A percentile compares a stretch with the other conserved stretches of the same genome.
Conservation (phyloP, 352 stramenopile species). For the Phytophthora macrochlamydospora region DNA sequence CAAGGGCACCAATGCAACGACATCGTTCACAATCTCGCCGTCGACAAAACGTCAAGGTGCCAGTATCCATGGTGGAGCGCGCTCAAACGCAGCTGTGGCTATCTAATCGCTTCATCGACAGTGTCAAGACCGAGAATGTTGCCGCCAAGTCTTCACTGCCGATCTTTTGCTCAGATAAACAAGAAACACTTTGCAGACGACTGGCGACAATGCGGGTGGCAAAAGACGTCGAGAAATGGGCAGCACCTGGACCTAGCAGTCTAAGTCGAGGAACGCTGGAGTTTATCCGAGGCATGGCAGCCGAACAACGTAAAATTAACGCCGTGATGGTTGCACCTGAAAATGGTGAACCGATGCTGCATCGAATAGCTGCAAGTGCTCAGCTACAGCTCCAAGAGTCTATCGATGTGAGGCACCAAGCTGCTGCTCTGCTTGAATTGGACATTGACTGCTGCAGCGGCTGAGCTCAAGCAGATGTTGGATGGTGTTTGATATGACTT, state of each 20-base stretch:
- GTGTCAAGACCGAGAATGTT: not conserved
- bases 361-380: conserved; percentile 8
- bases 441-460: no score
- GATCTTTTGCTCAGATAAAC: conserved; percentile 36
- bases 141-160: not conserved
- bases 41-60: conserved; percentile 5
- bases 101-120: not conserved
- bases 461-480: no score
- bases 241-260: conserved; percentile 2
- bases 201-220: conserved; percentile 29
- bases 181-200: conserved; percentile 24
- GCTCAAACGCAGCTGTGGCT: conserved; percentile 26
- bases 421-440: conserved; percentile 5
- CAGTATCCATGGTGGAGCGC: conserved; percentile 20
- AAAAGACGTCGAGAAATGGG: conserved; percentile 3
- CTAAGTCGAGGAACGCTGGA: conserved; percentile 17
- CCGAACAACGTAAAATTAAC: conserved; percentile 16
- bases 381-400: conserved; percentile 30
- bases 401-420: conserved; percentile 17
- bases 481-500: no score
- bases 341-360: conserved; percentile 7
- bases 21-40: not conserved
- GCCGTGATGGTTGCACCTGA: not conserved
- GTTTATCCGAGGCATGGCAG: conserved; percentile 12
- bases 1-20: not conserved